Base-by-base conservation (phyloP, 1,284 basidiomycete species). In the Marasmius oreades region DNA sequence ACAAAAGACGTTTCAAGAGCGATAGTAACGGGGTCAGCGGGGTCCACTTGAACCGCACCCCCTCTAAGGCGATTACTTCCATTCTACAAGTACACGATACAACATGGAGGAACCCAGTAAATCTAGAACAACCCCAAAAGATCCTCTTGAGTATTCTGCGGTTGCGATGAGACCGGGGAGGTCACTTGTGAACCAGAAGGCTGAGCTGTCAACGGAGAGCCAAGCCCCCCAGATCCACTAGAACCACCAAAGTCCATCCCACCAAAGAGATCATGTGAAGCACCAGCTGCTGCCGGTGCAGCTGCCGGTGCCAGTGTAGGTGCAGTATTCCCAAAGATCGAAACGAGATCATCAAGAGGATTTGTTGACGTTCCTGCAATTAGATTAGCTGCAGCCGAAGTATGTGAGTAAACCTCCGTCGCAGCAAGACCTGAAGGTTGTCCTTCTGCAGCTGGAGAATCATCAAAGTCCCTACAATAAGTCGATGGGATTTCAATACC, bases 261-360 rank as follows among this genome's bases (percentile, higher is more conserved):
- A 26, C 60, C 62, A 64, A 63, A 47, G 59, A 53, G 28, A 44
- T 60, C 56, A 62, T 47, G 50, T 48, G 66, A 52, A 44, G 67
- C 59, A 11, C 66, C 61, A 23, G 65, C 61, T 37, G 67, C 61
- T 36, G 67, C 58, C 33, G 64, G 59, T 20, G 63, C 59, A 39
- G 66, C 60, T 23, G 66, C 62, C 37, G 68, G 61, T 28, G 67
- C 59, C 33, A 64, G 59, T 20, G 63, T 59, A 39, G 56, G 59
- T 47, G 57, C 56, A 53, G 57, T 59, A 39, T 59, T 68, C 37
- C 90, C 90, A 71, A 95, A 95, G 62, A 95, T 89, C 14, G 91
- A 93, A 28, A 94, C 92, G 10, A 95, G 78, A 69, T 93, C 93
- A 72, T 96, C 94, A 44, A 96, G 78, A 1, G 94, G 94, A 69